Evolutionary conservation across 768 basidiomycete species (phyloP), one percentile per base, ranked within the genome.

Genomic region (Lepiota brunneoincarnata): DNA sequence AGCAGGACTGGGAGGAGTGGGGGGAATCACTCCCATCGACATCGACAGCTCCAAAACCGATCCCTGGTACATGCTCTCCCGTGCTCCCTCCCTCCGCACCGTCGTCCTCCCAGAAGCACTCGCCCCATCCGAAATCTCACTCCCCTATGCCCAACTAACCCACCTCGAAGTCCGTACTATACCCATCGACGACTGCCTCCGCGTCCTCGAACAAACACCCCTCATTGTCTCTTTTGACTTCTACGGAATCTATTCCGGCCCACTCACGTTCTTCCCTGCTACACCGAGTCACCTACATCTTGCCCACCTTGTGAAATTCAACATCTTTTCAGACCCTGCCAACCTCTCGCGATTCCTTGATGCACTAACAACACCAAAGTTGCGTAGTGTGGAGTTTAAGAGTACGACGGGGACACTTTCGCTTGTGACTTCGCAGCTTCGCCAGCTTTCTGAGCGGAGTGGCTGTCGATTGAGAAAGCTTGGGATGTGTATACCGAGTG

Each of bases 51-150:
- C 7, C 7, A 31, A 31, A 31, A 31, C 7, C 31, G 31, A 18
- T 18, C 53, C 53, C 1, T 54, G 53, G 53, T 47, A 34, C 35
- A 54, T 54, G 53, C 53, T 54, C 38, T 54, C 53, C 39, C 20
- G 28, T 9, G 46, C 53, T 4, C 53, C 53, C n/a, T 47, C 45
- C 1, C 31, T 54, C 7, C 45, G 46, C 15, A 42, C 38, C 17
- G 45, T 54, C 45, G 39, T 54, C 38, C 46, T 54, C 12, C 53
- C 53, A 10, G 53, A 54, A 35, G 38, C 45, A 47, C 46, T 54
- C 18, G 21, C 24, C 37, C 53, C 53, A 2, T 21, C 10, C 18
- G 53, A 54, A 15, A 40, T 54, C 10, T 24, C 53, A 15, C 38
- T 54, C 17, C 53, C 53, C 2, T 54, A 46, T 38, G 14, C 45